Evolutionary conservation across 306 rosid species (phyloP), one percentile per base, ranked within the genome.

Genomic region (Lathyrus sativus): DNA sequence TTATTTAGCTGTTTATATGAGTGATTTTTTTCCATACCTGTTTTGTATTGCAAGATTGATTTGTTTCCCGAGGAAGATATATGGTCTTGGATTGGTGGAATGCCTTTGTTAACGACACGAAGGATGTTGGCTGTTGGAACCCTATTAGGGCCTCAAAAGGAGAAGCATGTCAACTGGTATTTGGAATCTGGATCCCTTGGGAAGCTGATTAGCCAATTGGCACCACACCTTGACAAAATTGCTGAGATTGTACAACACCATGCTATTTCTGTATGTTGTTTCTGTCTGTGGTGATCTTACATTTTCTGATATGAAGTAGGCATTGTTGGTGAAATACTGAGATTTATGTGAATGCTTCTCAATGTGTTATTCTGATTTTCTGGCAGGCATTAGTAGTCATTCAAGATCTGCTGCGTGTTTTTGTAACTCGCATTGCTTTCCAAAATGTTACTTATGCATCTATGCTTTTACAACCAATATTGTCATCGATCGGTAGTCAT

Each of bases 391-490:
- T 93, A 80, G 85, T 75, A 22, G 96, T 88, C 71, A 84, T 88
- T 79, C 97, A 90, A 86, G 99, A 93, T 76, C 76, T 93, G 81
- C 96, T 93, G 65, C 88, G 96, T 51, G 87, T 93, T 72, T 82
- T 90, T 67, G 80, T 90, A 57, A 80, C 78, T 72, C 96, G 97
- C 45, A 76, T 88, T 67, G 86, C 92, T 72, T 77, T 80, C 76
- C 88, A 78, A 73, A 90, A 82, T 65, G 64, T 78, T 68, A 86
- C 79, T 38, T 79, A 81, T 70, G 91, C 87, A 45, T 84, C 95
- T 50, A 57, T 70, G 67, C 95, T 93, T 66, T 67, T 90, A 39
- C 88, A 64, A 61, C 92, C 95, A 17, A 79, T 84, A 68, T 62
- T 93, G 49, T 88, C 87, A 29, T 88, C 88, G 74, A 82, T 81